Evolutionary conservation across 306 rosid genomes (phyloP), one percentile per base, ranked within the genome.

Genomic region (Sicyos edulis): DNA sequence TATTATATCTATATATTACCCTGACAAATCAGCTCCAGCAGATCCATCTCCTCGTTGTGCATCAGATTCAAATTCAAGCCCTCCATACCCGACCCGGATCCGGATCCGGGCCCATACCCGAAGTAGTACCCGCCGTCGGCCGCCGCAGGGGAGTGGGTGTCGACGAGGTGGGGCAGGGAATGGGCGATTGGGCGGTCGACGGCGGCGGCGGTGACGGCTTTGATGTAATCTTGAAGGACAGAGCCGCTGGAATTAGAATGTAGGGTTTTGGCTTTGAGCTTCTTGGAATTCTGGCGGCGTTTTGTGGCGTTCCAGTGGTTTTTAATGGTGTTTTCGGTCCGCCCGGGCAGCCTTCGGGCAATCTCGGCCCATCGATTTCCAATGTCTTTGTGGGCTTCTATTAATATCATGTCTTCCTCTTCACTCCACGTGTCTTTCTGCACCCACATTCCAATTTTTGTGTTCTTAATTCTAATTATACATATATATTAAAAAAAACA

Each of bases 311-410:
- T 88, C 96, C 92, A 89, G 17, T 89, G 95, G 71, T 92, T 92
- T 79, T 92, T 89, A 6, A 89, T 85, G 1, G 89, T 75, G 79
- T 92, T 92, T 32, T 89, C 95, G 0, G 89, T 85, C 16, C 96
- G 71, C 0, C 91, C 92, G 0, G 85, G 92, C 26, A 89, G 42
- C 40, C 78, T 70, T 65, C 68, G 85, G 0, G 96, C 90, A 0
- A 92, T 92, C 73, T 89, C 96, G 0, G 97, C 85, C 96, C 97
- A 92, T 19, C 69, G 82, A 75, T 89, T 92, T 2, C 96, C 92
- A 2, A 89, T 63, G 47, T 72, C 75, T 56, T 68, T 82, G 56
- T 89, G 96, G 16, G 90, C 89, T 73, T 84, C 75, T 12, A 92
- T 85, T 0, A 92, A 77, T 4, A 80, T 74, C 8, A 1, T 78